A percentile compares a stretch with the other conserved stretches of the same genome.
These are phyloP conservation scores for Pogostemon cablin DNA, from an alignment of 257 asterid species.

Conservation along the genomic window DNA sequence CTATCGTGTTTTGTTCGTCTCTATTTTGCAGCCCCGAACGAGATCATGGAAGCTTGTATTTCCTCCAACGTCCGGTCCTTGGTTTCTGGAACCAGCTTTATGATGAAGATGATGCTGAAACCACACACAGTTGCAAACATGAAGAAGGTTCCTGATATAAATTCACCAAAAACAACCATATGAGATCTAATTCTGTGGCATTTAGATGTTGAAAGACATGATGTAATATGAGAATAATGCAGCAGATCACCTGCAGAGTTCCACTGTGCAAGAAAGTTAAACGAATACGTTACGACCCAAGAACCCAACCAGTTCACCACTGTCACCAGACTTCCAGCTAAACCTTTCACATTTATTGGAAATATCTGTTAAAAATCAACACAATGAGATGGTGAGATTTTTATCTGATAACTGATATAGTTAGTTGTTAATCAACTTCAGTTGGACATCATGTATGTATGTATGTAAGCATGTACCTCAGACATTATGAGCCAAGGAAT, in stretches of 20 bases:
- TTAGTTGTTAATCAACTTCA: background rate
- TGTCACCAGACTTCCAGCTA: slow-evolving; percentile 84
- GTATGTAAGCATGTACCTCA: slow-evolving; percentile 59
- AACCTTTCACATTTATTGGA: slow-evolving; percentile 84
- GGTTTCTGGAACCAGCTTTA: slow-evolving; percentile 79
- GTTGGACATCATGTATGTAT: slow-evolving; percentile 22
- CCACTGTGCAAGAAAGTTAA: slow-evolving; percentile 72
- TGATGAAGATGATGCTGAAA: slow-evolving; percentile 53
- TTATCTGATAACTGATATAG: background rate
- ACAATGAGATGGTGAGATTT: background rate
- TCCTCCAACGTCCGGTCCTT: slow-evolving; percentile 84
- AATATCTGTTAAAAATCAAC: slow-evolving; percentile 54
- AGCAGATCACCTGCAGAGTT: slow-evolving; percentile 64
- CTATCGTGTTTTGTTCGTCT: background rate
- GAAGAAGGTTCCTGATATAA: slow-evolving; percentile 70
- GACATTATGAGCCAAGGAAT: slow-evolving; percentile 97
- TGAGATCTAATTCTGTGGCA: background rate
- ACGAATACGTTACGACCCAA: slow-evolving; percentile 79
- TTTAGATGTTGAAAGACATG: background rate
- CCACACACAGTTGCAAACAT: slow-evolving; percentile 63
- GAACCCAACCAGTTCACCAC: slow-evolving; percentile 82
- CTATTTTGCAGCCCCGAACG: slow-evolving; percentile 36
- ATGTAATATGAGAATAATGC: background rate
- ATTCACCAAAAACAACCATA: background rate
- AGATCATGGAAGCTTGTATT: slow-evolving; percentile 67